phyloP scores from a whole-genome alignment of 305 asterid genomes.

The Plantago coronopus region DNA sequence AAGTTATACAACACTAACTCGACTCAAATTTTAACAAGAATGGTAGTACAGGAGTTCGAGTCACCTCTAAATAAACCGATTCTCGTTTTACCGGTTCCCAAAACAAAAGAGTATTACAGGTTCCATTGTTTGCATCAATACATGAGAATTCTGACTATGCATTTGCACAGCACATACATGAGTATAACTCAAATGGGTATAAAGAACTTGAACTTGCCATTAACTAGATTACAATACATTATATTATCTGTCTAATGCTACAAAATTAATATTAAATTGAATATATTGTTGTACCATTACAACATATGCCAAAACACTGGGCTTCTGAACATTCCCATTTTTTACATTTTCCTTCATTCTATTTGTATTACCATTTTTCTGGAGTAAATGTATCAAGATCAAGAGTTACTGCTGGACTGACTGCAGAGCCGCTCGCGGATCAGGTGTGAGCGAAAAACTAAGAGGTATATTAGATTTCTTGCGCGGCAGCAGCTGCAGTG shows the following conservation, averaged over 20 bases:
- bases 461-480: conserved; percentile 20
- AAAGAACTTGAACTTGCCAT: conserved; percentile 15
- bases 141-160: background rate
- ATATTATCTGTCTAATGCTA: conserved; percentile 19
- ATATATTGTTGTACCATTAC: conserved; percentile 18
- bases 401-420: background rate
- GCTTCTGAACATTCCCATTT: conserved; percentile 22
- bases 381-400: conserved; percentile 12
- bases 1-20: too few relatives aligned
- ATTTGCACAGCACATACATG: background rate
- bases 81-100: too few relatives aligned
- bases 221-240: conserved; percentile 19
- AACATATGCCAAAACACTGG: conserved; percentile 15
- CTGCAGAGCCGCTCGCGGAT: background rate
- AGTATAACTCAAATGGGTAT: conserved; percentile 2
- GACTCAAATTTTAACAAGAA: too few relatives aligned
- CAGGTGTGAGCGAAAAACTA: conserved; percentile 3
- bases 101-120: too few relatives aligned
- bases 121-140: too few relatives aligned
- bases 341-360: conserved; percentile 25
- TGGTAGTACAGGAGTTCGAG: too few relatives aligned
- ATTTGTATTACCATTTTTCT: conserved; percentile 3
- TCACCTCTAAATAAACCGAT: too few relatives aligned
- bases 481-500: background rate
- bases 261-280: conserved; percentile 17